A percentile compares a stretch with the other conserved stretches of the same genome.
Conservation (phyloP, 2,329 filamentous ascomycete species). For the Aspergillus versicolor region DNA sequence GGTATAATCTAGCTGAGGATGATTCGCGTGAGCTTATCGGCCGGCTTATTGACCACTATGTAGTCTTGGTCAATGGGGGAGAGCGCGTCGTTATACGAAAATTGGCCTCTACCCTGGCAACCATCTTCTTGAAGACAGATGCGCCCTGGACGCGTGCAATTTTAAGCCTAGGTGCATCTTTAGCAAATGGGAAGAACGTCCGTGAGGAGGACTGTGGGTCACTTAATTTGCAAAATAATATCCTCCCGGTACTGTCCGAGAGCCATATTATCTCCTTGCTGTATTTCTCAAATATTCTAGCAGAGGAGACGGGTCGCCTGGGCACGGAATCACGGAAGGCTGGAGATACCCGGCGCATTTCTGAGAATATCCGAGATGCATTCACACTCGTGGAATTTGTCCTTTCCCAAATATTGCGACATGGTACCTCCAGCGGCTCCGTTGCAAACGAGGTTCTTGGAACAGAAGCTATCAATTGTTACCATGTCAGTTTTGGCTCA, state of each 20-base stretch:
- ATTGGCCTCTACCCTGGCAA: conserved; percentile 44
- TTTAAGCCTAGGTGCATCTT: conserved; percentile 37
- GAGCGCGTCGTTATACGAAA: conserved; percentile 49
- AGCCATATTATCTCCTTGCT: conserved; percentile 35
- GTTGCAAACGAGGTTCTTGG: conserved; percentile 24
- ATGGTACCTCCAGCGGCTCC: conserved; percentile 20
- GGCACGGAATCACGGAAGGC: conserved; percentile 22
- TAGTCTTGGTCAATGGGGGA: conserved; percentile 38
- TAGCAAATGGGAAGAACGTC: conserved; percentile 39
- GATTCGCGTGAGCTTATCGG: conserved; percentile 37
- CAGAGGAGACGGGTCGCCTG: conserved; percentile 37
- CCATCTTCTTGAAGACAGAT: conserved; percentile 43
- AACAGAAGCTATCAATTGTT: conserved; percentile 36
- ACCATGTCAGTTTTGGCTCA: conserved; percentile 30
- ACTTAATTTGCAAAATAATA: conserved; percentile 28
- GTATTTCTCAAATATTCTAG: conserved; percentile 41
- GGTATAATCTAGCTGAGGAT: conserved; percentile 37
- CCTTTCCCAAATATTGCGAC: conserved; percentile 31
- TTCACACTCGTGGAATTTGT: conserved; percentile 38
- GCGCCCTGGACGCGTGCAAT: conserved; percentile 40
- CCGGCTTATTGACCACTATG: conserved; percentile 44
- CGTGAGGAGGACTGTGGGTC: conserved; percentile 32
- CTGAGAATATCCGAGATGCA: conserved; percentile 37
- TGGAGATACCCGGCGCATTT: conserved; percentile 15
- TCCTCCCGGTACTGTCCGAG: conserved; percentile 39